Percentiles rank a stretch among this genome's conserved stretches.
Evolutionary conservation across 1,284 basidiomycete genomes (phyloP).

Genomic region (Ustilago bromivora): DNA sequence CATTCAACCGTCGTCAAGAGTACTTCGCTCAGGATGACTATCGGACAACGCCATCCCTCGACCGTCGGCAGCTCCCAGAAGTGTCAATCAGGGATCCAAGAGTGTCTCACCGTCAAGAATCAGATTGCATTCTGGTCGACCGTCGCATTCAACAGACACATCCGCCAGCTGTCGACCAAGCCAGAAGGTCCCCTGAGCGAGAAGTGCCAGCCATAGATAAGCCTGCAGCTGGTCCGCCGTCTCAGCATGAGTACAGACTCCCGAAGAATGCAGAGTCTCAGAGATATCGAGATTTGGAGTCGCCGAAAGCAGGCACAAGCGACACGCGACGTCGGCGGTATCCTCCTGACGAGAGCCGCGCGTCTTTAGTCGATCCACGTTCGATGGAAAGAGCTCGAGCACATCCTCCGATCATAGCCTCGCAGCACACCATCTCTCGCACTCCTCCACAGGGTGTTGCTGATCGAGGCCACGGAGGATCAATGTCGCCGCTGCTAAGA

Average conservation of each 20-base stretch:
- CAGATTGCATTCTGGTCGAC: not conserved
- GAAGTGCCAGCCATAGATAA: not conserved
- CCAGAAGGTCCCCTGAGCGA: not conserved
- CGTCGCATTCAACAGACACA: not conserved
- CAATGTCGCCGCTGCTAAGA: slow-evolving; percentile 3
- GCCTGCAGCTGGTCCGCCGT: not conserved
- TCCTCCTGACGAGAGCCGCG: not conserved
- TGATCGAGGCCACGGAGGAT: not conserved
- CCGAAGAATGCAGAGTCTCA: not conserved
- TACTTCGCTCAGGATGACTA: not conserved
- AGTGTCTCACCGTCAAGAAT: not conserved
- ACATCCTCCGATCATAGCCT: slow-evolving; percentile 19
- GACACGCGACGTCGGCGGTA: not conserved
- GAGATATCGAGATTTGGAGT: not conserved
- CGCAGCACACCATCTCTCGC: slow-evolving; percentile 17
- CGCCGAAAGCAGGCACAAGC: not conserved
- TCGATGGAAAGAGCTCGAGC: slow-evolving; percentile 3
- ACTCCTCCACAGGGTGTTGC: not conserved
- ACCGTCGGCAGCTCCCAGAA: not conserved
- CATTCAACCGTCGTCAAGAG: not conserved
- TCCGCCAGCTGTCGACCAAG: not conserved
- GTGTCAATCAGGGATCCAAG: not conserved
- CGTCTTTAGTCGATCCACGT: not conserved
- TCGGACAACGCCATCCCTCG: not conserved
- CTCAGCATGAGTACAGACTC: not conserved